These are phyloP conservation scores for Isoetes taiwanensis DNA, from an alignment of 75 land plant species.

Conservation along the genomic window DNA sequence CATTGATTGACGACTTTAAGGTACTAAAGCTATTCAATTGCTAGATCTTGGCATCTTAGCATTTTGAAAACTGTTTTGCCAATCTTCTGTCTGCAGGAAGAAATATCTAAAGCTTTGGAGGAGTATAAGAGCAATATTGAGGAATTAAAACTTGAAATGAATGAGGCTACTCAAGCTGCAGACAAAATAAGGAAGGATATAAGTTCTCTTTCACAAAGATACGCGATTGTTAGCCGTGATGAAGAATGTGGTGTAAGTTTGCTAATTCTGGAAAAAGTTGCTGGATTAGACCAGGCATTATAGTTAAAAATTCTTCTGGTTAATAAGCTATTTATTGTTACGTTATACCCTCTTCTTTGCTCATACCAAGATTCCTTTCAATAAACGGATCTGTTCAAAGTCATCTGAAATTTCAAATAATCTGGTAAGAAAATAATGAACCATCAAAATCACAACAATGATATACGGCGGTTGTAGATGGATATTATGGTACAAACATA, in stretches of 20 bases:
- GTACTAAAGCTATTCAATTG: slow-evolving; percentile 18
- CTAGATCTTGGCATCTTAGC: not conserved
- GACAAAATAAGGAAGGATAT: slow-evolving; percentile 91
- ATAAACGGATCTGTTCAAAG: no score
- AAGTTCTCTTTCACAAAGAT: slow-evolving; percentile 79
- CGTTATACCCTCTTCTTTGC: no score
- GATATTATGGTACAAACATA: no score
- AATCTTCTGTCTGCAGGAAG: slow-evolving; percentile 40
- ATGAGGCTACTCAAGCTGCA: slow-evolving; percentile 94
- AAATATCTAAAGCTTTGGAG: slow-evolving; percentile 80
- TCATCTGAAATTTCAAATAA: no score
- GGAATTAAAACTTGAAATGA: slow-evolving; percentile 64
- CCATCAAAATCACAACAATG: no score
- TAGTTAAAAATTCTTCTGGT: not conserved
- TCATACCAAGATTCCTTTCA: no score
- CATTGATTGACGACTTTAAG: slow-evolving; percentile 93
- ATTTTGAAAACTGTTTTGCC: not conserved
- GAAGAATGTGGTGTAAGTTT: slow-evolving; percentile 98
- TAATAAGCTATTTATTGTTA: not conserved
- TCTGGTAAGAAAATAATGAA: no score
- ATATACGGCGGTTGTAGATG: no score
- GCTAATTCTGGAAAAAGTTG: no score
- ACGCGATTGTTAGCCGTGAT: slow-evolving; percentile 68
- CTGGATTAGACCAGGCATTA: no score
- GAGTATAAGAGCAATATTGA: slow-evolving; percentile 85